Conservation (phyloP, 768 basidiomycete species). For the Megacollybia marginata region DNA sequence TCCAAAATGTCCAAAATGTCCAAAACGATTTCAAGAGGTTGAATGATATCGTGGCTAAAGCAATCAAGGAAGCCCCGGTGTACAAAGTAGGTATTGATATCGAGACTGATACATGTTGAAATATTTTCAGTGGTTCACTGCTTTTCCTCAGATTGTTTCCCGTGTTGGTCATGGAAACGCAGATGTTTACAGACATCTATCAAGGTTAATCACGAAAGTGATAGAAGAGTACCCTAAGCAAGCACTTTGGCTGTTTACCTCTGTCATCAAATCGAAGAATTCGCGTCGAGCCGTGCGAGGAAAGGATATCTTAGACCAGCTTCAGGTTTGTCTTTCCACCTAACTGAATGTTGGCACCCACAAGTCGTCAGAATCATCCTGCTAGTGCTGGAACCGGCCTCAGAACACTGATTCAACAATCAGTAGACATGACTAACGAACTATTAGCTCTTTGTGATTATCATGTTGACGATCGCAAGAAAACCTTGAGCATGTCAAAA, state of each 20-base stretch:
- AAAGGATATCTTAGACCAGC: conserved; percentile 42
- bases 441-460: conserved; percentile 62
- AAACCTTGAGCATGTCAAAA: conserved; percentile 42
- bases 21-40: conserved; percentile 45
- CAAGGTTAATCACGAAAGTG: conserved; percentile 61
- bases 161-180: conserved; percentile 73
- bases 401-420: conserved; percentile 44
- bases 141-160: conserved; percentile 95
- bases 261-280: conserved; percentile 82
- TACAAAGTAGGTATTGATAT: conserved; percentile 57
- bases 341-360: neutral
- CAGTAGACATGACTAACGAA: conserved; percentile 57
- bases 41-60: conserved; percentile 44
- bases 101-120: neutral
- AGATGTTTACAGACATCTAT: conserved; percentile 53
- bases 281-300: conserved; percentile 53
- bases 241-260: conserved; percentile 86
- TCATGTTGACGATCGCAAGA: conserved; percentile 19
- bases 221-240: conserved; percentile 85
- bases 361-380: conserved; percentile 34
- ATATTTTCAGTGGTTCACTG: conserved; percentile 76
- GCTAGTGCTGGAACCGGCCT: conserved; percentile 32
- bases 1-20: conserved; percentile 8
- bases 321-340: conserved; percentile 38
- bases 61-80: conserved; percentile 55